Base-by-base conservation (phyloP, 2,329 filamentous ascomycete genomes). In the Corinectria fuckeliana region DNA sequence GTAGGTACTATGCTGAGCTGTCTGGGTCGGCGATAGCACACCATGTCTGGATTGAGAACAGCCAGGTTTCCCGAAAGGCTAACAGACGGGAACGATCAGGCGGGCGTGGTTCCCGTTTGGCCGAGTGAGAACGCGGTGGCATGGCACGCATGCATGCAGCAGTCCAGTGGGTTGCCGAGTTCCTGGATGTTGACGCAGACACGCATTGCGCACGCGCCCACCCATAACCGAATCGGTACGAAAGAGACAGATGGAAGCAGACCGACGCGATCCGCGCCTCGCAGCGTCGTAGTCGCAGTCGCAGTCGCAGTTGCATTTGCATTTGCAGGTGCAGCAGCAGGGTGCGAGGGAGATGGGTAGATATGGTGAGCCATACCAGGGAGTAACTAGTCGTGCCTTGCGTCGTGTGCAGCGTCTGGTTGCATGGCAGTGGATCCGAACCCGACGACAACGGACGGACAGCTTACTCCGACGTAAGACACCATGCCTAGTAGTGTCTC, bases 81-180 rank as follows among this genome's bases (percentile, higher is more conserved):
- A 25, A 50, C 36, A 21, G 30, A 26, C 28, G 13, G 36, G n/a
- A 25, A 41, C 32, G 49, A 41, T 47, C 41, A 44, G 50, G 44
- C 50, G 44, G 32, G 5, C 38, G 21, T 42, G 50, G 56, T 28
- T 50, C 56, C 56, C 50, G 38, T 52, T 50, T 54, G 50, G 50
- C 50, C 56, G 28, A 53, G 50, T 30, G 23, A 45, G 16, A 16
- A 28, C 23, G 42, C 23, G 13, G 41, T 16, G 28, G 42, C 25
- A 45, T 45, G 28, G 42, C 25, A 45, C 28, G 42, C 42, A 45
- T 45, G 25, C 42, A n/a, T n/a, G n/a, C n/a, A n/a, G n/a, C n/a
- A n/a, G n/a, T n/a, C n/a, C n/a, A 45, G 42, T 13, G 42, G 23
- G 25, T 18, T 45, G 42, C 42, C 23, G 42, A 45, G 42, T 45